Evolutionary conservation across 73 alveolate genomes (phyloP), one percentile per base, ranked within the genome.

Genomic region (Paramecium octaurelia): DNA sequence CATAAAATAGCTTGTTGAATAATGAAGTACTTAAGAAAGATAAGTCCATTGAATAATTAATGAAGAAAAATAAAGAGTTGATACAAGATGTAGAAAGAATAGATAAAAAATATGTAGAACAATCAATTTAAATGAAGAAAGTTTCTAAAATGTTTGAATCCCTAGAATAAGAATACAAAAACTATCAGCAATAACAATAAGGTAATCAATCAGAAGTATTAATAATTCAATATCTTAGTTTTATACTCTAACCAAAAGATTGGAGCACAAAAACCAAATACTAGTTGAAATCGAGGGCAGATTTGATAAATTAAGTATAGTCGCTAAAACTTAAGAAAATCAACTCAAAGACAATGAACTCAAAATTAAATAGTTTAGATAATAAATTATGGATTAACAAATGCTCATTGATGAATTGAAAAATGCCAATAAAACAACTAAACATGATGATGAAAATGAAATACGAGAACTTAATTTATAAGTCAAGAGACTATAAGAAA

Each of bases 121-220:
- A 73, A 73, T 36, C 57, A 36, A 73, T 36, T 2, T 23, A 73
- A 36, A 73, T 73, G 59, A 36, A 36, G 46, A 36, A 36, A 73
- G 59, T 73, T 14, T 36, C 57, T 14, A 73, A 73, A 38, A 36
- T 36, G 87, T 73, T 36, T 73, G 87, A 73, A 73, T 34, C 57
- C 3, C 27, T 73, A 35, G 87, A 73, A 73, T 1, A 11, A 73
- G 87, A 73, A 40, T 73, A n/a, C 24, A 29, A 36, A 16, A 73
- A 36, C 1, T 73, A 54, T 54, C 21, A 54, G 31, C 5, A 54
- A 54, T 54, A 73, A 35, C 40, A 73, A 73, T 73, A 73, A 73
- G 57, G 58, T 36, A 73, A 73, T 36, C 57, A 36, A 36, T 73
- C 87, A 35, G 87, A 73, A 73, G 87, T 73, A 73, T 36, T 36